These are phyloP conservation scores for Backusella luteola DNA, from an alignment of 192 early-diverging fungal genomes.

Conservation along the genomic window DNA sequence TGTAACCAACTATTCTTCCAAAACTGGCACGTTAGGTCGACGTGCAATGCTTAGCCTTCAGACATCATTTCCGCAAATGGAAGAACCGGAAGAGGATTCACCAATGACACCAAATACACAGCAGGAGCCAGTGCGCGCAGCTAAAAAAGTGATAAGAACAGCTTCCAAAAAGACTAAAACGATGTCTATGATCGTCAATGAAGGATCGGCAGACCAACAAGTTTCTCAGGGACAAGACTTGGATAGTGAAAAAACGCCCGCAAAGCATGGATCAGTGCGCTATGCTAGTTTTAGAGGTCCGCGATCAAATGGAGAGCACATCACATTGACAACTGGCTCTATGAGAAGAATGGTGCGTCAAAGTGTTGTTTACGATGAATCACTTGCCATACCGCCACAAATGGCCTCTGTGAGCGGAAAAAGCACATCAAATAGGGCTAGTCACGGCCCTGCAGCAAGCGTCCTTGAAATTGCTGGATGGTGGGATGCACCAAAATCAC, in stretches of 20 bases:
- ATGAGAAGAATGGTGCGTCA: constrained; percentile 18
- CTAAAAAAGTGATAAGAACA: constrained; percentile 13
- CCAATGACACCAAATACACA: neutral
- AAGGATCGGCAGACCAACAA: neutral
- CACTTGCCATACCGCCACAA: neutral
- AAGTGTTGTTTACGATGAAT: constrained; percentile 18
- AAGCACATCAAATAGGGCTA: neutral
- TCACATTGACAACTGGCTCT: constrained; percentile 19
- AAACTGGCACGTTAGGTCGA: neutral
- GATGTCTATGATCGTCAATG: constrained; percentile 1
- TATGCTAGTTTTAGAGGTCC: neutral
- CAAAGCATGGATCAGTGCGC: constrained; percentile 10
- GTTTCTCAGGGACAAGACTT: neutral
- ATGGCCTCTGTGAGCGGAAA: neutral
- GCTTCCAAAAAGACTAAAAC: constrained; percentile 14
- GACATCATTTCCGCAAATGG: neutral
- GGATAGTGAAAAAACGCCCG: neutral
- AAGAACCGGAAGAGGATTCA: neutral
- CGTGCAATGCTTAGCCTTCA: neutral
- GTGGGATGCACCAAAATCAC: constrained; percentile 11
- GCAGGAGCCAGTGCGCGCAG: constrained; percentile 11
- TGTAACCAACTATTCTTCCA: neutral
- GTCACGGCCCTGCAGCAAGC: neutral
- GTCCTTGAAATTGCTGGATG: constrained; percentile 11
- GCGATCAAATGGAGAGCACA: neutral